These are phyloP conservation scores for Neonectria magnoliae DNA, from an alignment of 2,329 filamentous ascomycete genomes.

Conservation along the genomic window DNA sequence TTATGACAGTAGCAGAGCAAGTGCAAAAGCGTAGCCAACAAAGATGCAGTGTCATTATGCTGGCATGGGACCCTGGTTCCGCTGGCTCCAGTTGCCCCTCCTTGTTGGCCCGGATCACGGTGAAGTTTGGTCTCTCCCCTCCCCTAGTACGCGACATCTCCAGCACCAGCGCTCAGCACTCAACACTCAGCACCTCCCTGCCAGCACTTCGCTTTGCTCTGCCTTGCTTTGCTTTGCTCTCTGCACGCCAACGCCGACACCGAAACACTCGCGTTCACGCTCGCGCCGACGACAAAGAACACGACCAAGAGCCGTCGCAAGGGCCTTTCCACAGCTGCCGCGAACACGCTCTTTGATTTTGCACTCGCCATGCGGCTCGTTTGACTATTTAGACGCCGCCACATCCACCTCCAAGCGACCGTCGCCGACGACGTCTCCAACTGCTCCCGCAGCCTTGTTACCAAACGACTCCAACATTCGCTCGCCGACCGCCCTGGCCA, in stretches of 20 bases:
- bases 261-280: background rate
- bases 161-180: background rate
- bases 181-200: background rate
- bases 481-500: conserved; percentile 1
- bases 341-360: conserved; percentile 12
- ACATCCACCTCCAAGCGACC: conserved; percentile 37
- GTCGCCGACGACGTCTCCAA: conserved; percentile 28
- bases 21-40: too few species aligned
- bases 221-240: background rate
- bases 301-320: conserved; percentile 17
- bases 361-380: conserved; percentile 39
- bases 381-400: conserved; percentile 40
- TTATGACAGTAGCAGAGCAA: too few species aligned
- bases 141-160: conserved; percentile 9
- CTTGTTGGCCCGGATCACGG: conserved; percentile 28
- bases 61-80: conserved; percentile 26
- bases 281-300: conserved; percentile 10
- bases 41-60: background rate
- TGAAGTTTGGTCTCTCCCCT: conserved; percentile 4
- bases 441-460: conserved; percentile 29
- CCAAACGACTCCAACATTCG: conserved; percentile 8
- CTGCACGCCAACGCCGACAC: background rate
- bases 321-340: conserved; percentile 12
- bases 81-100: conserved; percentile 32
- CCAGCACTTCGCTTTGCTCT: background rate